A percentile compares a stretch with the other conserved stretches of the same genome.
Conservation (phyloP, 2,329 filamentous ascomycete genomes). For the Colletotrichum sp. region DNA sequence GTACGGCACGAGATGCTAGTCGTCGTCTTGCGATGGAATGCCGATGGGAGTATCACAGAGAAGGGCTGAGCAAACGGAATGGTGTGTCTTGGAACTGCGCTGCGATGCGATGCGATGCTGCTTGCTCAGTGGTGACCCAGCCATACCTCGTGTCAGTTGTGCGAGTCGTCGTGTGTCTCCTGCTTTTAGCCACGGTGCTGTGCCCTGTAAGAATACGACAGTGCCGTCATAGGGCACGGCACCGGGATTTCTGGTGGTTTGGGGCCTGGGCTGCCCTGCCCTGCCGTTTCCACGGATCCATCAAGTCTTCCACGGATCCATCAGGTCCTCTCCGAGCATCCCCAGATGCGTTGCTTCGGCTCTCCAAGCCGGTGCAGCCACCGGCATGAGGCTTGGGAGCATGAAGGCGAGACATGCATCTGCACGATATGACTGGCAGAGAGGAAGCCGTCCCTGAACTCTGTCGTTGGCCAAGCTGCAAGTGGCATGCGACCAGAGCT, state of each 20-base stretch:
- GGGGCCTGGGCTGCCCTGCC: not conserved
- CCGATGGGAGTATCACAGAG: not conserved
- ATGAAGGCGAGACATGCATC: constrained; percentile 13
- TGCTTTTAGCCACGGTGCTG: not conserved
- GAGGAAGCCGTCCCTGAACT: not conserved
- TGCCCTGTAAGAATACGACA: not conserved
- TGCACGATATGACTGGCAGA: constrained; percentile 11
- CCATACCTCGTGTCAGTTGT: not conserved
- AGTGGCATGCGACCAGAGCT: not conserved
- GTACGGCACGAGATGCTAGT: not conserved
- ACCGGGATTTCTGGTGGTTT: not conserved
- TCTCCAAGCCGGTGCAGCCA: constrained; percentile 16
- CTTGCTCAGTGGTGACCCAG: not conserved
- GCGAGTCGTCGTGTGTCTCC: not conserved
- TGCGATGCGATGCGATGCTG: not conserved
- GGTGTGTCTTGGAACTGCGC: not conserved
- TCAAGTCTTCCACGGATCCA: not conserved
- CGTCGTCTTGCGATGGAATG: not conserved
- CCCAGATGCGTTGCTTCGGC: not conserved
- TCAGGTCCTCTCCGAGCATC: not conserved
- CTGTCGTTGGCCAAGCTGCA: not conserved
- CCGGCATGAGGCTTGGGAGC: constrained; percentile 7
- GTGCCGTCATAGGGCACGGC: constrained; percentile 1
- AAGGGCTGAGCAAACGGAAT: not conserved
- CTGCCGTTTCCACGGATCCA: not conserved